Evolutionary conservation across 352 stramenopile species (phyloP).

Genomic region (Discostella stelligera): DNA sequence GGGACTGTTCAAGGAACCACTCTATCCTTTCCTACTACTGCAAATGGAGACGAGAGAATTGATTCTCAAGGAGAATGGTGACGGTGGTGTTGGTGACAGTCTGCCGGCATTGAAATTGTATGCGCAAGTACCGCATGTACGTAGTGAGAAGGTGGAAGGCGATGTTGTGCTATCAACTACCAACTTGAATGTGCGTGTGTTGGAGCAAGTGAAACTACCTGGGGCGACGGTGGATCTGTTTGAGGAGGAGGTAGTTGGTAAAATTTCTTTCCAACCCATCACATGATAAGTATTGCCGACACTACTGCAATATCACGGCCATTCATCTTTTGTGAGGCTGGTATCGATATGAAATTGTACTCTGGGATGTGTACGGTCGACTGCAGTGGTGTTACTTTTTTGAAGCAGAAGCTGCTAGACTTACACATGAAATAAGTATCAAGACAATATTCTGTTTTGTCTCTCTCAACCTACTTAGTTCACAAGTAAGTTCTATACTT

Average conservation of each 20-base stretch:
- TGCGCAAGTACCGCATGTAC: conserved; percentile 70
- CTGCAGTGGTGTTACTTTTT: too few relatives aligned
- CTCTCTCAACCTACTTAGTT: too few relatives aligned
- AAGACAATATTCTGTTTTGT: too few relatives aligned
- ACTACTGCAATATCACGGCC: not conserved
- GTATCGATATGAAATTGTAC: too few relatives aligned
- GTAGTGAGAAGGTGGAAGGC: conserved; percentile 24
- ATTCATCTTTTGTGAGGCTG: too few relatives aligned
- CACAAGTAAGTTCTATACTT: too few relatives aligned
- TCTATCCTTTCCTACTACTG: conserved; percentile 83
- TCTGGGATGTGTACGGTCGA: too few relatives aligned
- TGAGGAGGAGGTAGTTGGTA: conserved; percentile 66
- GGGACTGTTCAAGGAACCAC: conserved; percentile 82
- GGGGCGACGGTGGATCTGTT: conserved; percentile 66
- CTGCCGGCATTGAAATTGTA: conserved; percentile 75
- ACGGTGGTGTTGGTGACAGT: conserved; percentile 49
- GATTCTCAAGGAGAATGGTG: conserved; percentile 26
- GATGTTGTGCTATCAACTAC: conserved; percentile 55
- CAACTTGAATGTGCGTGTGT: conserved; percentile 66
- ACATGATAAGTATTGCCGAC: not conserved
- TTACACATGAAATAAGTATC: too few relatives aligned
- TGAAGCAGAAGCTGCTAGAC: too few relatives aligned
- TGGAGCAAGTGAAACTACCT: conserved; percentile 60
- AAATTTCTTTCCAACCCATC: conserved; percentile 55
- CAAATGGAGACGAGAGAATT: conserved; percentile 71